A percentile compares a stretch with the other conserved stretches of the same genome.
These are phyloP conservation scores for Solanum gracilifrons DNA, from an alignment of 257 asterid species.

Conservation along the genomic window DNA sequence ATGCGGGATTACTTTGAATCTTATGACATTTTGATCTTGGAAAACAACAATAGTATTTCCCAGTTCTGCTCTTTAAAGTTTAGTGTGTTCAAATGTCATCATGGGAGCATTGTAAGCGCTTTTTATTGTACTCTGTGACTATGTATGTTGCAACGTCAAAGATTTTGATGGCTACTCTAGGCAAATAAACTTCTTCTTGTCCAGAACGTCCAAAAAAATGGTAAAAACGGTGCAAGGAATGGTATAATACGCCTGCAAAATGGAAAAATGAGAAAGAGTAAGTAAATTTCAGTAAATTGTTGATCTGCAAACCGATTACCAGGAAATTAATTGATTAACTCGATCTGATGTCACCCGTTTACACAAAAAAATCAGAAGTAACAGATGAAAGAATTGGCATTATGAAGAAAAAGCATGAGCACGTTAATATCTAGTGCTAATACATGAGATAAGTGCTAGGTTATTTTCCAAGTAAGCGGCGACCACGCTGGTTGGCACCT, in stretches of 20 bases:
- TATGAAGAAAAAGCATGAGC: neutral
- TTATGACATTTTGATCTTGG: neutral
- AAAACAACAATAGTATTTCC: neutral
- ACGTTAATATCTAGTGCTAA: neutral
- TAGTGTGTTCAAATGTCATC: neutral
- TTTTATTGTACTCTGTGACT: neutral
- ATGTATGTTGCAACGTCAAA: neutral
- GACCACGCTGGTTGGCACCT: slow-evolving; percentile 51
- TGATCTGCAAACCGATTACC: neutral
- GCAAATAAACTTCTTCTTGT: neutral
- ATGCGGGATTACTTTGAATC: neutral
- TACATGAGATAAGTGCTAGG: neutral
- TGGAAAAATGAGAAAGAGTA: neutral
- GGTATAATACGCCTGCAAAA: neutral
- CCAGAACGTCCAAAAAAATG: neutral
- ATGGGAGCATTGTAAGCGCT: neutral
- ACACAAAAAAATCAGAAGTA: neutral
- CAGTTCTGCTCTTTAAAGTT: neutral
- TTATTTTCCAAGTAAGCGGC: slow-evolving; percentile 48
- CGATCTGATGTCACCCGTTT: neutral
- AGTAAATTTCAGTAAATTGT: neutral
- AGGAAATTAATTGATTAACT: neutral
- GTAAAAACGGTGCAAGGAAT: neutral
- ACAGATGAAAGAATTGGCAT: neutral
- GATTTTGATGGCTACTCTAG: neutral